phyloP scores from a whole-genome alignment of 2,329 filamentous ascomycete species.

The Emmonsia crescens region DNA sequence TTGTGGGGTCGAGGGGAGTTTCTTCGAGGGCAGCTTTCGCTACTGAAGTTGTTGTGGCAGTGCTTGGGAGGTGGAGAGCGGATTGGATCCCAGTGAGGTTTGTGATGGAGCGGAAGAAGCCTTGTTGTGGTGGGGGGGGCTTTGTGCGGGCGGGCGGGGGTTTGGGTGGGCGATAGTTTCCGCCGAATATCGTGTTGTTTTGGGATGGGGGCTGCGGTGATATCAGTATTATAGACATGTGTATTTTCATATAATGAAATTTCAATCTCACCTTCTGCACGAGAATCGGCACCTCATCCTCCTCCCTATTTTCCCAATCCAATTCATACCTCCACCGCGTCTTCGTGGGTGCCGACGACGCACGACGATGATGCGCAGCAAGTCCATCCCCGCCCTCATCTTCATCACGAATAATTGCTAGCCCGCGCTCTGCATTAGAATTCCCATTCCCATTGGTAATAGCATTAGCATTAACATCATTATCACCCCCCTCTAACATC shows the following conservation, averaged over 20 bases:
- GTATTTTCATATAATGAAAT: background rate
- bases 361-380: conserved; percentile 28
- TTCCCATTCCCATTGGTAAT: conserved; percentile 42
- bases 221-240: background rate
- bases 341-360: conserved; percentile 36
- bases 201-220: conserved; percentile 15
- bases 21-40: conserved; percentile 43
- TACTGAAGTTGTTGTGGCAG: conserved; percentile 30
- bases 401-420: conserved; percentile 26
- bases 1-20: conserved; percentile 55
- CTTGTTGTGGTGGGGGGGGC: conserved; percentile 48
- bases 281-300: conserved; percentile 75
- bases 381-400: conserved; percentile 21
- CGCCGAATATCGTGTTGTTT: conserved; percentile 48
- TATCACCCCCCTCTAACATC: conserved; percentile 15
- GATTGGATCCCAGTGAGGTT: conserved; percentile 55
- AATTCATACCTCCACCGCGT: conserved; percentile 80
- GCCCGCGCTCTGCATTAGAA: conserved; percentile 34
- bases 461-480: conserved; percentile 3
- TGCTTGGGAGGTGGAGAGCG: conserved; percentile 39
- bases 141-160: conserved; percentile 51
- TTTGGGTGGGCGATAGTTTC: conserved; percentile 26
- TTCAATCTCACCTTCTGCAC: conserved; percentile 59
- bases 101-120: conserved; percentile 81
- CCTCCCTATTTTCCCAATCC: conserved; percentile 57